A percentile compares a stretch with the other conserved stretches of the same genome.
These are phyloP conservation scores for Tetracladium maxilliforme DNA, from an alignment of 2,329 filamentous ascomycete genomes.

Conservation along the genomic window DNA sequence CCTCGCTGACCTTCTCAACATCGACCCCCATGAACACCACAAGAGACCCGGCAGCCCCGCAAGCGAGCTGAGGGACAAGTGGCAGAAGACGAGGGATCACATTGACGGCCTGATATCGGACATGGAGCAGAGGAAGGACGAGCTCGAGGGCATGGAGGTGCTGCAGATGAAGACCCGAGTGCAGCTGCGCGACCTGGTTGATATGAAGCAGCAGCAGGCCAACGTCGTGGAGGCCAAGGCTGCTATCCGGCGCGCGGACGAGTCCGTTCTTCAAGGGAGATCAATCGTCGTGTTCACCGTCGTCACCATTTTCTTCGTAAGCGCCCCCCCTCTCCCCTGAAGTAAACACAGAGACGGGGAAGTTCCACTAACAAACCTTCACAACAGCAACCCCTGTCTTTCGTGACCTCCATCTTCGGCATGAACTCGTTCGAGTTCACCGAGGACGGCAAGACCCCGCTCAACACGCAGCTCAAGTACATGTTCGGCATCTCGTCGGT, in stretches of 20 bases:
- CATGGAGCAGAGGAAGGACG: slow-evolving; percentile 14
- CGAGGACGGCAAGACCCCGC: too few species aligned
- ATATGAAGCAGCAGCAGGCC: slow-evolving; percentile 29
- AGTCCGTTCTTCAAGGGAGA: slow-evolving; percentile 23
- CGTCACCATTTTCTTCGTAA: slow-evolving; percentile 29
- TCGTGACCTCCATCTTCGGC: slow-evolving; percentile 21
- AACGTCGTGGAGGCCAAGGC: slow-evolving; percentile 26
- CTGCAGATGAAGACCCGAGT: slow-evolving; percentile 12
- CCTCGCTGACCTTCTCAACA: too few species aligned
- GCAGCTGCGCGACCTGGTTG: slow-evolving; percentile 23
- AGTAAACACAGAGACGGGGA: neutral
- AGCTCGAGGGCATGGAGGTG: slow-evolving; percentile 16
- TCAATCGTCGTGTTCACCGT: slow-evolving; percentile 30
- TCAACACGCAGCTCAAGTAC: too few species aligned
- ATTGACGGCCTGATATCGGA: slow-evolving; percentile 12
- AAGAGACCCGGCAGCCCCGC: too few species aligned
- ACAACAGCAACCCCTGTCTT: slow-evolving; percentile 18
- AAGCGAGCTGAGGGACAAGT: slow-evolving; percentile 1
- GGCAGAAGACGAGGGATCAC: slow-evolving; percentile 9
- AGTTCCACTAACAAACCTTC: slow-evolving; percentile 1
- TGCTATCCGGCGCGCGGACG: slow-evolving; percentile 20
- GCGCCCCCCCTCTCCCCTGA: slow-evolving; percentile 3
- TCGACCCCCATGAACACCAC: too few species aligned
- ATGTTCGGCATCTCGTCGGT: too few species aligned
- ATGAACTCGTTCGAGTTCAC: too few species aligned